Evolutionary conservation across 164 flowering plant genomes (phyloP).

Genomic region (Berberis thunbergii): DNA sequence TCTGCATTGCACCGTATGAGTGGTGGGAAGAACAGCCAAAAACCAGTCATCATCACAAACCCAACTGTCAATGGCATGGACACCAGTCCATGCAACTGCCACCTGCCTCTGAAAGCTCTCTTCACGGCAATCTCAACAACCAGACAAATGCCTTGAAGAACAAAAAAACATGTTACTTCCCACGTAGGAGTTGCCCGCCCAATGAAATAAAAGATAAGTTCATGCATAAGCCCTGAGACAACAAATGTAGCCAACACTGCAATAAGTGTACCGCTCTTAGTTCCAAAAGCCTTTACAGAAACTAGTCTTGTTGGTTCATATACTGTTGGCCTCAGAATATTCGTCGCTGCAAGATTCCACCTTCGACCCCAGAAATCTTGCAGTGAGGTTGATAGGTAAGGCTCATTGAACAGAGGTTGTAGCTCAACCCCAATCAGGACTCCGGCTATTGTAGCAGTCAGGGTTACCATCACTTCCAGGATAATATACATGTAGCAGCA

Average conservation of each 20-base stretch:
- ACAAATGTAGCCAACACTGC: neutral
- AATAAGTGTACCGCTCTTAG: neutral
- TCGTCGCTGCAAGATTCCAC: slow-evolving; percentile 12
- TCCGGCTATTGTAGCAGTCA: neutral
- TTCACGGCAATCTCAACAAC: neutral
- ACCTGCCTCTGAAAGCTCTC: neutral
- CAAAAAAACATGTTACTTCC: slow-evolving; percentile 12
- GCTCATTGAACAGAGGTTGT: neutral
- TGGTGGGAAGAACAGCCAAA: slow-evolving; percentile 11
- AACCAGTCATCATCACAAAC: slow-evolving; percentile 1
- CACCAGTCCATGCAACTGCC: neutral
- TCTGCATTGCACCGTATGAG: too few relatives aligned
- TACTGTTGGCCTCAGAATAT: slow-evolving; percentile 12
- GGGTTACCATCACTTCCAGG: neutral
- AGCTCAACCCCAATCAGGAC: neutral
- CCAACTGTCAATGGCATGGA: slow-evolving; percentile 1
- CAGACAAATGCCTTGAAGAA: slow-evolving; percentile 8
- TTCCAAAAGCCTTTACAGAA: neutral
- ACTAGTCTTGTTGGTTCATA: slow-evolving; percentile 4
- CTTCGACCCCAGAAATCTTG: slow-evolving; percentile 15
- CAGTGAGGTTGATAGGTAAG: slow-evolving; percentile 16
- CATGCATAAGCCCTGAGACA: slow-evolving; percentile 12
- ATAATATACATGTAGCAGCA: slow-evolving; percentile 10
- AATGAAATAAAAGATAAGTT: slow-evolving; percentile 2
- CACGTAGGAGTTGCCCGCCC: slow-evolving; percentile 4